Percentiles rank a stretch among this genome's conserved stretches.
These are phyloP conservation scores for Nakazawaea wyomingensis DNA, from an alignment of 805 yeast genomes.

Conservation along the genomic window DNA sequence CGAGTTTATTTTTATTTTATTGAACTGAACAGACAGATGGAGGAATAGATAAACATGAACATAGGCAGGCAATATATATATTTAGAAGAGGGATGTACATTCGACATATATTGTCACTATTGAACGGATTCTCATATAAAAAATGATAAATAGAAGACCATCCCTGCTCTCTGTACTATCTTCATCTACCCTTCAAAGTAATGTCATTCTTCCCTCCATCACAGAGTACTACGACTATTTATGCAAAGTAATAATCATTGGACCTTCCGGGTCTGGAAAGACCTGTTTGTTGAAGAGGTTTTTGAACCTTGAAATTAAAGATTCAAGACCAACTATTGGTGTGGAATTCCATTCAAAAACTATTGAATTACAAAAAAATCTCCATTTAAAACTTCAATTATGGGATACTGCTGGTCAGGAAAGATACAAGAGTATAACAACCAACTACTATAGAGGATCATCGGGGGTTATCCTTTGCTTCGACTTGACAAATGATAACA, in stretches of 20 bases:
- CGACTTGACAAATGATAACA: slow-evolving; percentile 23
- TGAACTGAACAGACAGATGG: too few relatives aligned
- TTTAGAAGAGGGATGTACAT: too few relatives aligned
- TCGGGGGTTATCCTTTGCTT: slow-evolving; percentile 32
- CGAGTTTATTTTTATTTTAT: too few relatives aligned
- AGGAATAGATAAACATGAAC: too few relatives aligned
- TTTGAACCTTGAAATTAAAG: slow-evolving; percentile 21
- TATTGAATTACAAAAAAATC: slow-evolving; percentile 18
- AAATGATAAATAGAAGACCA: slow-evolving; percentile 5
- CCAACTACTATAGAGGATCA: slow-evolving; percentile 33
- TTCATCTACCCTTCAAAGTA: slow-evolving; percentile 11
- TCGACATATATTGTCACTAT: too few relatives aligned
- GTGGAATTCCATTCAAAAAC: slow-evolving; percentile 33
- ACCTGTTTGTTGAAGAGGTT: slow-evolving; percentile 36
- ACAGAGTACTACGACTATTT: slow-evolving; percentile 28
- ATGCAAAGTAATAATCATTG: slow-evolving; percentile 36
- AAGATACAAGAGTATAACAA: slow-evolving; percentile 31
- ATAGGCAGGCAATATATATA: too few relatives aligned
- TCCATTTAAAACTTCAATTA: slow-evolving; percentile 23
- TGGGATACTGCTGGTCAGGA: slow-evolving; percentile 37
- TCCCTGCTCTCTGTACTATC: slow-evolving; percentile 7
- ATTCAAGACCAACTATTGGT: slow-evolving; percentile 33
- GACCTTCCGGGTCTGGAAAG: slow-evolving; percentile 39
- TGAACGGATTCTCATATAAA: too few relatives aligned
- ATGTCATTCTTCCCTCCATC: background rate